Evolutionary conservation across 73 alveolate species (phyloP), one percentile per base, ranked within the genome.

Genomic region (Symbiodinium pilosum): DNA sequence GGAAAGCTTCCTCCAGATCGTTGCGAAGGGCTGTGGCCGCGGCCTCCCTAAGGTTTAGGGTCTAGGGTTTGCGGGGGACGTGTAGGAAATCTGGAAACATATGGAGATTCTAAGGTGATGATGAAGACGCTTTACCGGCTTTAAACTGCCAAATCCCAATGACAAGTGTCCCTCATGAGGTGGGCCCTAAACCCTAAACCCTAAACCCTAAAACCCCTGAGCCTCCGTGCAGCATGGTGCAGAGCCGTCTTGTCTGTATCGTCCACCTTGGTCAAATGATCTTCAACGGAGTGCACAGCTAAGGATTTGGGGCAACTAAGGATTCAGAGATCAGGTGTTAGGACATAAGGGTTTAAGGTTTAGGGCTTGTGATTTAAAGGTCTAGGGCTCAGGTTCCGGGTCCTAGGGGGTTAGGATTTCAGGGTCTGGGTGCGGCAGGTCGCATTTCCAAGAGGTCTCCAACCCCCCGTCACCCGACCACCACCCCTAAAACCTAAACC

Each of bases 211-310:
- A 14, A 47, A 47, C 59, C 11, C 21, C 77, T 16, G 14, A 14
- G 32, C 97, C 97, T 91, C 34, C 97, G n/a, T 26, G 97, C 97
- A 9, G 97, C 97, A 32, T 91, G 97, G 43, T 91, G 97, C 42
- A 91, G 77, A 41, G 97, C 97, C 2, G 97, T 91, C 88, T 91
- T 91, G 88, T 91, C 97, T 32, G 97, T 91, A 40, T 91, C 97
- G 77, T 91, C 97, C 77, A 91, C 97, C 81, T 64, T 4, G 59
- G 59, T n/a, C n/a, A n/a, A n/a, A n/a, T n/a, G n/a, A n/a, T n/a
- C n/a, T n/a, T n/a, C n/a, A n/a, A 54, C 32, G 30, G 73, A 26
- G 32, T 0, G 2, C 73, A 54, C 20, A 2, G 73, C 73, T 16
- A 54, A 2, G 71, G 71, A 30, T 6, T 30, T 7, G 71, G 64